phyloP scores from a whole-genome alignment of 352 stramenopile genomes.

The Phytophthora crassamura region DNA sequence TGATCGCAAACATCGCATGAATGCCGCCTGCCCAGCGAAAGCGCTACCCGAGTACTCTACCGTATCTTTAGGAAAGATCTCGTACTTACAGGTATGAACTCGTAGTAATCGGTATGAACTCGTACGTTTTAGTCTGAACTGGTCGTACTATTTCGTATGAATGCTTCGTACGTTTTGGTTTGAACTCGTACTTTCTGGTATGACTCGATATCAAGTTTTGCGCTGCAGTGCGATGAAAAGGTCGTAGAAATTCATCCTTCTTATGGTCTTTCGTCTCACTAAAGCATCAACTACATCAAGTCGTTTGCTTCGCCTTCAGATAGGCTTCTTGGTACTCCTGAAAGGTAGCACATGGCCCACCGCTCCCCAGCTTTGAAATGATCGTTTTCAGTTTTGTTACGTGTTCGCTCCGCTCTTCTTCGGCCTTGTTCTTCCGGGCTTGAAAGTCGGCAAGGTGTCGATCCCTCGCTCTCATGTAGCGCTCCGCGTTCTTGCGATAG shows the following conservation, averaged over 20 bases:
- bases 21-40: neutral
- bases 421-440: too few relatives aligned
- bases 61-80: too few relatives aligned
- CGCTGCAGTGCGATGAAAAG: neutral
- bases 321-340: neutral
- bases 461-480: too few relatives aligned
- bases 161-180: slow-evolving; percentile 2
- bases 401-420: too few relatives aligned
- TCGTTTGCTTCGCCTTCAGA: too few relatives aligned
- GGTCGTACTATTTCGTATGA: slow-evolving; percentile 8
- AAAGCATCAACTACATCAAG: too few relatives aligned
- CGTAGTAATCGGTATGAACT: slow-evolving; percentile 6
- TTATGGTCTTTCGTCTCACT: too few relatives aligned
- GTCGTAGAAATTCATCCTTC: slow-evolving; percentile 5
- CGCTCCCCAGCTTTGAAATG: neutral
- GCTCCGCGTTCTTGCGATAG: too few relatives aligned
- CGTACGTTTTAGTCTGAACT: neutral
- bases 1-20: neutral
- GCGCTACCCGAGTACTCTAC: neutral
- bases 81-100: neutral
- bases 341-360: neutral
- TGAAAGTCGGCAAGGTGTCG: too few relatives aligned
- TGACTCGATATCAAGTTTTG: slow-evolving; percentile 11
- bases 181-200: slow-evolving; percentile 1
- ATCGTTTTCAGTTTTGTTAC: slow-evolving; percentile 2